Base-by-base conservation (phyloP, 495 filamentous ascomycete genomes). In the Zalerion maritima region DNA sequence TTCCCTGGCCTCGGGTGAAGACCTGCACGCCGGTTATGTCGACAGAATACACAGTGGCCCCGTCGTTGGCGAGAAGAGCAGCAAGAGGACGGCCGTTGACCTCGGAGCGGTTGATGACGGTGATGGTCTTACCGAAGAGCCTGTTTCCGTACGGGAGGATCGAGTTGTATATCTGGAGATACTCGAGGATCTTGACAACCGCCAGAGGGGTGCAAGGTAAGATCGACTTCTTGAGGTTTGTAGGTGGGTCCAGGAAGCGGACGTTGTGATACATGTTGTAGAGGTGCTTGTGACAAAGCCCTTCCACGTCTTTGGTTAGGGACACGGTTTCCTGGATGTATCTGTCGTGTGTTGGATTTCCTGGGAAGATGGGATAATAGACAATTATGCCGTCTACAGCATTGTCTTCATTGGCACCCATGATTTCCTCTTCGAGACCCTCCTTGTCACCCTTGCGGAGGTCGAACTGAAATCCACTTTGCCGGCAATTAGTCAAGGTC, bases 221-320 rank as follows among this genome's bases (percentile, higher is more conserved):
- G 24, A 97, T 78, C 29, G 74, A 87, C 54, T 97, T 97, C 52
- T 81, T 78, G 24, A 56, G 59, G 50, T 85, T 80, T 17, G 58
- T 45, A 12, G 74, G 71, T 8, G 67, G 58, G 59, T 97, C 89
- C 19, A 97, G 65, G 60, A 83, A 94, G 28, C 89, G 81, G 44
- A 89, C 71, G 57, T 97, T 97, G 62, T 94, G 79, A 62, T 94
- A 97, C 83, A 97, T 92, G 66, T 97, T 97, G 70, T 86, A 89
- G 45, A 94, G 76, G 57, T 94, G 89, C 34, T 69, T 75, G 50
- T 94, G 87, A 41, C 75, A 85, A 30, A 97, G 75, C 14, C 89
- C 89, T 45, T 97, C 89, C 33, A 97, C 89, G 41, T 97, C 89
- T 56, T 97, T 97, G 49, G 61, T 51, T 26, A 91, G 67, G 31